Evolutionary conservation across 352 stramenopile species (phyloP).

Genomic region (Pythium angustatum): DNA sequence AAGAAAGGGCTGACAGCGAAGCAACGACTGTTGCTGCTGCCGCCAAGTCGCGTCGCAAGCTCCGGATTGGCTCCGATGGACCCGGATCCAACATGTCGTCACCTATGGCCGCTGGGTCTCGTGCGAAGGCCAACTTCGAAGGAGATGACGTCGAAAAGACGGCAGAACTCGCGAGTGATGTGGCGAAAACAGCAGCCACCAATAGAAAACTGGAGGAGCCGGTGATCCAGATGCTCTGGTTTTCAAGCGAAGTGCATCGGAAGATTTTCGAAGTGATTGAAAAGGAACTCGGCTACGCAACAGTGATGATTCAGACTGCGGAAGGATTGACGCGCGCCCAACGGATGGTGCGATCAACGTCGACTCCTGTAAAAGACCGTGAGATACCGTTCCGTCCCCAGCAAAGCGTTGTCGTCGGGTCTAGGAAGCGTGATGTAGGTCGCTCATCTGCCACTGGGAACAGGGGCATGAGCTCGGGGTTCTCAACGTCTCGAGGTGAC

Average conservation of each 20-base stretch:
- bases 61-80: constrained; percentile 49
- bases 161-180: constrained; percentile 78
- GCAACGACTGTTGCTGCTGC: constrained; percentile 59
- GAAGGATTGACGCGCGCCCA: constrained; percentile 80
- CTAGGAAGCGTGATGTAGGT: constrained; percentile 4
- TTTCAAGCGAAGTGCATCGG: constrained; percentile 83
- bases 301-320: constrained; percentile 65
- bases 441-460: constrained; percentile 18
- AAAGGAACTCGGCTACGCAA: constrained; percentile 71
- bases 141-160: constrained; percentile 53
- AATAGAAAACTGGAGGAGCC: constrained; percentile 74
- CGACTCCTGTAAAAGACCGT: constrained; percentile 68
- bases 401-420: constrained; percentile 41
- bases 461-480: constrained; percentile 13
- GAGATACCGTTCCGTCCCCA: constrained; percentile 41
- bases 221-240: constrained; percentile 82
- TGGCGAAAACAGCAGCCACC: constrained; percentile 72
- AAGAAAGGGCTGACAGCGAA: constrained; percentile 74
- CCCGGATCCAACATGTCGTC: constrained; percentile 24
- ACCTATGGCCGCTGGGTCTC: constrained; percentile 23
- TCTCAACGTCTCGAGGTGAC: constrained; percentile 25
- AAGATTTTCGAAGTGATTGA: constrained; percentile 89
- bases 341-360: constrained; percentile 80
- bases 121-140: constrained; percentile 36
- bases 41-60: constrained; percentile 75